Conservation (phyloP, 2,329 filamentous ascomycete species). For the Alternaria ventricosa region DNA sequence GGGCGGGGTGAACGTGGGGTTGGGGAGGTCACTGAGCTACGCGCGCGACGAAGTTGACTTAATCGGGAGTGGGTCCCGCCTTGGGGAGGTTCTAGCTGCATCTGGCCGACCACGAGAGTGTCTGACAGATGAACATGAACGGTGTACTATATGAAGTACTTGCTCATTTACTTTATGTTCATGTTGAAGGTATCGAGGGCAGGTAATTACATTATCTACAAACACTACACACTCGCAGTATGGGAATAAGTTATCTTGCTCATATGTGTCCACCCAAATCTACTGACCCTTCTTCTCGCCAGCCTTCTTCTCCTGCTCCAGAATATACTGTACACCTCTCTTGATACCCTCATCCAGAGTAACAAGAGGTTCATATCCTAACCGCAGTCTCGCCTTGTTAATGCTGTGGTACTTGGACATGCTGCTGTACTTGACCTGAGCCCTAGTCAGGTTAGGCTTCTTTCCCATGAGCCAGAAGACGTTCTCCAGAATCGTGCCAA, state of each 20-base stretch:
- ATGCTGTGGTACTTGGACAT: conserved; percentile 83
- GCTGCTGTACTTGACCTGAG: conserved; percentile 67
- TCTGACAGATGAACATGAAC: not conserved
- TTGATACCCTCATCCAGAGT: conserved; percentile 67
- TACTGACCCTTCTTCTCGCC: conserved; percentile 46
- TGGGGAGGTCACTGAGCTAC: conserved; percentile 1
- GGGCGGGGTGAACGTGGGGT: conserved; percentile 21
- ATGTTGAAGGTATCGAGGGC: not conserved
- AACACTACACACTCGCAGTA: not conserved
- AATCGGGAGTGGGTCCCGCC: conserved; percentile 11
- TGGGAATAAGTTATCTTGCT: not conserved
- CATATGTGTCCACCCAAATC: not conserved
- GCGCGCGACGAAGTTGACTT: conserved; percentile 14
- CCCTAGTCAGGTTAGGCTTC: conserved; percentile 55
- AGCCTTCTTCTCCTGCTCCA: conserved; percentile 41
- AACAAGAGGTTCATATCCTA: conserved; percentile 74
- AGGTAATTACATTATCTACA: not conserved
- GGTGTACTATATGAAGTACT: no score
- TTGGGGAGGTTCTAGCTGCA: conserved; percentile 13
- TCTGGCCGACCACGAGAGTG: not conserved
- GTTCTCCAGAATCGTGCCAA: conserved; percentile 55
- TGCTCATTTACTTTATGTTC: no score
- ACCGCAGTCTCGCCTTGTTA: conserved; percentile 71
- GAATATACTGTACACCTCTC: conserved; percentile 53
- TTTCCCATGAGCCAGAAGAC: conserved; percentile 54